Evolutionary conservation across 257 asterid species (phyloP).

Genomic region (Catharanthus roseus): DNA sequence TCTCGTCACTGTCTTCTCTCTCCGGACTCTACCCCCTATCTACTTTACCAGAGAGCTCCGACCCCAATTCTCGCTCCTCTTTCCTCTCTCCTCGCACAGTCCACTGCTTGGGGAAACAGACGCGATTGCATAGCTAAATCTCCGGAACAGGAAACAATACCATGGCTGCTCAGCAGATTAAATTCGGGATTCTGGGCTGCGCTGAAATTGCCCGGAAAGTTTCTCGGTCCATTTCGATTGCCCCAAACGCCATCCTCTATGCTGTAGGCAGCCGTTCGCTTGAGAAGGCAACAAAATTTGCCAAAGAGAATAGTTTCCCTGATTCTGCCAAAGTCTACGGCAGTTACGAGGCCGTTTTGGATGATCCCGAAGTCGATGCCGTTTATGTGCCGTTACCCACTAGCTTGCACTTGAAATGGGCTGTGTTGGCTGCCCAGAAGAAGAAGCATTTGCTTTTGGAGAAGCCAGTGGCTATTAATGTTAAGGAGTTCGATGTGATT

Average conservation of each 20-base stretch:
- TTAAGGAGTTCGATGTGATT: slow-evolving; percentile 49
- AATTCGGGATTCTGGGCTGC: slow-evolving; percentile 67
- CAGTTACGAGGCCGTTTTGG: slow-evolving; percentile 56
- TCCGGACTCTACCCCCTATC: no score
- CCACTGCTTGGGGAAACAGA: no score
- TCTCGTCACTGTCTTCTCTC: no score
- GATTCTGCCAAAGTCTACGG: slow-evolving; percentile 48
- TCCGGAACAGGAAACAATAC: no score
- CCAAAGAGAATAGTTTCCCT: slow-evolving; percentile 47
- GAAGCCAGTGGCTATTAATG: slow-evolving; percentile 67
- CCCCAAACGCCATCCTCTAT: slow-evolving; percentile 46
- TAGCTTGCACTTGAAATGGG: slow-evolving; percentile 66
- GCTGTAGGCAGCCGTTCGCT: slow-evolving; percentile 70
- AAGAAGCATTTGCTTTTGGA: slow-evolving; percentile 65
- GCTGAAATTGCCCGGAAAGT: slow-evolving; percentile 58
- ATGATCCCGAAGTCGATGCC: slow-evolving; percentile 66
- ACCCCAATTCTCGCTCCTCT: neutral
- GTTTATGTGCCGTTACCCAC: slow-evolving; percentile 68
- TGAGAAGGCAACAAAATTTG: slow-evolving; percentile 54
- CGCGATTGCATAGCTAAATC: no score
- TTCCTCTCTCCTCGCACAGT: neutral
- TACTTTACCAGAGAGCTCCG: no score
- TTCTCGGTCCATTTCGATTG: slow-evolving; percentile 44
- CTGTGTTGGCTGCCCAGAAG: slow-evolving; percentile 64
- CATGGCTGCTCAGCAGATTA: slow-evolving; percentile 34